A percentile compares a stretch with the other conserved stretches of the same genome.
Conservation (phyloP, 306 rosid species). For the Astragalus membranaceus region DNA sequence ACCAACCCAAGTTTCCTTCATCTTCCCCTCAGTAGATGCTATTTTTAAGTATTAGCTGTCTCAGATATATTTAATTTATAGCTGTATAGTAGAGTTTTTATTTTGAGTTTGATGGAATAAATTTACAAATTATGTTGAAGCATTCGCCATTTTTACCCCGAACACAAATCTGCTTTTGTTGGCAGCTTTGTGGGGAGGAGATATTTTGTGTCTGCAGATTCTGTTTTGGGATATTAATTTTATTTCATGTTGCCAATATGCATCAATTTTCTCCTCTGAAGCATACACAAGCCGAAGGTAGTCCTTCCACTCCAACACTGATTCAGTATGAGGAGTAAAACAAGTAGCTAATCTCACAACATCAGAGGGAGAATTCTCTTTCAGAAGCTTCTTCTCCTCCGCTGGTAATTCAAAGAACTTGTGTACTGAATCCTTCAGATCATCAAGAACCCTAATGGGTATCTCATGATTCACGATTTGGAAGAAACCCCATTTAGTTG, state of each 20-base stretch:
- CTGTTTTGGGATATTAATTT: too few relatives aligned
- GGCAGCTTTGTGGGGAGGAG: too few relatives aligned
- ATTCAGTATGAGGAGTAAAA: slow-evolving; percentile 31
- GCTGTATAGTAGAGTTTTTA: too few relatives aligned
- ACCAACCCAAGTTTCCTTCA: too few relatives aligned
- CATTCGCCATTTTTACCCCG: too few relatives aligned
- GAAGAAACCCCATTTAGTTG: slow-evolving; percentile 45
- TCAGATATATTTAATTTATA: too few relatives aligned
- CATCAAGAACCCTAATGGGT: slow-evolving; percentile 23
- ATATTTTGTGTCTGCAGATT: too few relatives aligned
- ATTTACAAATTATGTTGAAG: too few relatives aligned
- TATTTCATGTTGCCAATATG: background rate
- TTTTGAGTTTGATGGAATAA: too few relatives aligned
- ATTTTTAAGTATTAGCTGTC: too few relatives aligned
- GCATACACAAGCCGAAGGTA: slow-evolving; percentile 29
- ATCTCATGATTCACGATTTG: slow-evolving; percentile 38
- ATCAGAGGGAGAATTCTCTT: slow-evolving; percentile 28
- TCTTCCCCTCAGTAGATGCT: too few relatives aligned
- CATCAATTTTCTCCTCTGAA: slow-evolving; percentile 25
- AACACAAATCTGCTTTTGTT: too few relatives aligned
- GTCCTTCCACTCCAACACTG: slow-evolving; percentile 44
- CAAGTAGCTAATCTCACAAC: slow-evolving; percentile 29
- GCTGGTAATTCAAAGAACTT: slow-evolving; percentile 34
- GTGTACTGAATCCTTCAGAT: slow-evolving; percentile 7
- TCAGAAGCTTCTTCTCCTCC: slow-evolving; percentile 25